Evolutionary conservation across 148 eudicot genomes (phyloP), one percentile per base, ranked within the genome.

Genomic region (Vaccinium macrocarpon): DNA sequence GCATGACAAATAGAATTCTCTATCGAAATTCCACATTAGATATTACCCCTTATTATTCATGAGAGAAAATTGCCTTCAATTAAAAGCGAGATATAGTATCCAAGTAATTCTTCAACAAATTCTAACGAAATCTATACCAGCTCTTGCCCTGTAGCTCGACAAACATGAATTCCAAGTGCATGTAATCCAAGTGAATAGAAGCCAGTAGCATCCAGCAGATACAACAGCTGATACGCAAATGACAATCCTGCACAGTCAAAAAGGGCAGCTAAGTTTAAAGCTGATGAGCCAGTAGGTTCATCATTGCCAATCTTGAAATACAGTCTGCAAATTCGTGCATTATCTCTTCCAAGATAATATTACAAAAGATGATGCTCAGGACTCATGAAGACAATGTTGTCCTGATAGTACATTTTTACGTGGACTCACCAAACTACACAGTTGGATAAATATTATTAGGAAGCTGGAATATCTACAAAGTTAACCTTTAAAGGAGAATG

Each of bases 101-200:
- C 53, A 35, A 53, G 21, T 35, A 71, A 78, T 9, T 29, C 21
- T 78, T 83, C n/a, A 59, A 18, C 81, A 78, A 83, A 57, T 38
- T 75, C 11, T 38, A 38, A 18, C 50, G 38, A 82, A 75, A 81
- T 81, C 49, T 77, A 84, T 97, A 97, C 99, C 98, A 97, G 86
- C 88, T 97, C 99, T 86, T 97, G 99, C 72, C 99, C 99, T 57
- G 98, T 95, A 82, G 99, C 99, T 83, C 99, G 97, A 86, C 98
- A 93, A 73, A 97, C 97, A 83, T 97, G 95, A 88, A 97, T 91
- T 70, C 99, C 95, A 84, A 97, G 93, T 76, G 91, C 92, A 91
- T 97, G 98, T 90, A 97, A 86, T 90, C 97, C 99, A 84, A 91
- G 87, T 66, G 97, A 95, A 88, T 95, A 97, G 90, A 95, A 97